Conservation (phyloP, 257 asterid genomes). For the Striga asiatica region DNA sequence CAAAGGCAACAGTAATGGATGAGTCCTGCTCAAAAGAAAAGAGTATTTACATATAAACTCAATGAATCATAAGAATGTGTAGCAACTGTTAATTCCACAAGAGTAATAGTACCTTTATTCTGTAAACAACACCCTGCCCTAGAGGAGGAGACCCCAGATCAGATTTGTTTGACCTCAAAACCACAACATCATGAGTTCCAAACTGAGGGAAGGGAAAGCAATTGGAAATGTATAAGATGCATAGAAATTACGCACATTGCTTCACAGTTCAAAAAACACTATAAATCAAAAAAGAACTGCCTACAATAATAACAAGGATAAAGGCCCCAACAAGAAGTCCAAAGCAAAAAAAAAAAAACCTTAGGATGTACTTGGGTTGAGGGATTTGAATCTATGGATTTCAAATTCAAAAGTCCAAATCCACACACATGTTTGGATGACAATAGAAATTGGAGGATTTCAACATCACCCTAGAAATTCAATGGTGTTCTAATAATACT, state of each 20-base stretch:
- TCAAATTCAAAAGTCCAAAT: too few relatives aligned
- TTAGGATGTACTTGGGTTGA: too few relatives aligned
- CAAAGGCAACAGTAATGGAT: constrained; percentile 84
- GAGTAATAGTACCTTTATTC: constrained; percentile 55
- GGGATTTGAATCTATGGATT: too few relatives aligned
- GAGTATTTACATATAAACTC: constrained; percentile 8
- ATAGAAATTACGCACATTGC: constrained; percentile 6
- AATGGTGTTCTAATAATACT: too few relatives aligned
- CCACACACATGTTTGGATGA: too few relatives aligned
- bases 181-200: constrained; percentile 89
- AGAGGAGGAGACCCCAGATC: constrained; percentile 81
- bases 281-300: not conserved
- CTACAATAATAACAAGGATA: too few relatives aligned
- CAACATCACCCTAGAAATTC: too few relatives aligned
- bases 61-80: not conserved
- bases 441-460: too few relatives aligned
- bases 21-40: constrained; percentile 59
- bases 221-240: not conserved
- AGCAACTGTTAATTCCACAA: not conserved
- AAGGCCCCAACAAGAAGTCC: too few relatives aligned
- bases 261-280: not conserved
- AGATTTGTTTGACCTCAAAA: constrained; percentile 82
- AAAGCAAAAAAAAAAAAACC: too few relatives aligned
- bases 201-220: constrained; percentile 30
- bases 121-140: constrained; percentile 93